Percentiles rank a stretch among this genome's conserved stretches.
These are phyloP conservation scores for Hypoxylon sp. DNA, from an alignment of 2,329 filamentous ascomycete species.

Conservation along the genomic window DNA sequence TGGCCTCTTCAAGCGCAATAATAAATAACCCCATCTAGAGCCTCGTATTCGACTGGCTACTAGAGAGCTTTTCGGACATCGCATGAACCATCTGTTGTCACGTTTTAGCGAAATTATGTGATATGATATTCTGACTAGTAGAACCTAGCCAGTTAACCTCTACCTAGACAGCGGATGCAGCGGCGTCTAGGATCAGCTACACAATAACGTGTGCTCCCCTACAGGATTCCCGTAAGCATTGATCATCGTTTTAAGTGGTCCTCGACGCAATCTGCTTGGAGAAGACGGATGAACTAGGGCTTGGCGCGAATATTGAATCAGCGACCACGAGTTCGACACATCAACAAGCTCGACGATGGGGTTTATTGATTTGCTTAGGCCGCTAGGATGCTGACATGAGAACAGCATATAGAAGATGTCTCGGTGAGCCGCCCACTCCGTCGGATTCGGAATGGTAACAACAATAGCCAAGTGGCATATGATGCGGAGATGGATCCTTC, in stretches of 20 bases:
- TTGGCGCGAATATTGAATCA: conserved; percentile 12
- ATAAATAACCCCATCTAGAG: conserved; percentile 1
- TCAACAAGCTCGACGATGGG: background rate
- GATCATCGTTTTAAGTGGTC: conserved; percentile 3
- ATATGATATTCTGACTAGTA: conserved; percentile 11
- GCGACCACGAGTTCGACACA: conserved; percentile 17
- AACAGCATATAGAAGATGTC: conserved; percentile 8
- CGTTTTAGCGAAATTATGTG: conserved; percentile 18
- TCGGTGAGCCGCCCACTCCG: conserved; percentile 4
- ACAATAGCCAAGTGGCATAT: conserved; percentile 27
- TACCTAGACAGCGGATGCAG: conserved; percentile 7
- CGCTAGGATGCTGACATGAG: background rate
- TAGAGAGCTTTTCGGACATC: background rate
- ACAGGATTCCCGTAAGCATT: conserved; percentile 4
- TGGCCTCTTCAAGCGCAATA: conserved; percentile 1
- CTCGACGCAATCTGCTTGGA: conserved; percentile 3
- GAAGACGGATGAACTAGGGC: conserved; percentile 7
- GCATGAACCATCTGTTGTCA: conserved; percentile 15
- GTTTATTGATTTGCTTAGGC: conserved; percentile 9
- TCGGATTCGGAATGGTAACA: conserved; percentile 14
- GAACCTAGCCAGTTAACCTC: background rate
- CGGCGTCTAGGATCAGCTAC: conserved; percentile 3
- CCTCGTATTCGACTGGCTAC: conserved; percentile 17
- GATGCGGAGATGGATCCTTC: conserved; percentile 24
- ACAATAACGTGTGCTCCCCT: conserved; percentile 9